phyloP scores from a whole-genome alignment of 1,284 basidiomycete species.

The Thelephora terrestris region DNA sequence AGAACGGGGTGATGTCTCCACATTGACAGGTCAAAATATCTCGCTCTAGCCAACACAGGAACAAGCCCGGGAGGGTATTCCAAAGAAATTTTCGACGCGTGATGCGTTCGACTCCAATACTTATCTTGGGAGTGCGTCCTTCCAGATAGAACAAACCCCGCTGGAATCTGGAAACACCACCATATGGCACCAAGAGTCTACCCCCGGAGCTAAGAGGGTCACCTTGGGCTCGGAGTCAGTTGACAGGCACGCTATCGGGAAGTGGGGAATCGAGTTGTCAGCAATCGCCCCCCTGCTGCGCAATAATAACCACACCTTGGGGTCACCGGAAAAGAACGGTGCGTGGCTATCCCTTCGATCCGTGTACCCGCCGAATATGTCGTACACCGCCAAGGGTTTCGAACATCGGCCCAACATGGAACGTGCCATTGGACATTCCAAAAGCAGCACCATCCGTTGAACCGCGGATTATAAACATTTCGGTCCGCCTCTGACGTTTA shows the following conservation, averaged over 20 bases:
- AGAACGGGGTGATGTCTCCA: not conserved
- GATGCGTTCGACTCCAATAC: slow-evolving; percentile 24
- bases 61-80: slow-evolving; percentile 28
- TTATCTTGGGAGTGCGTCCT: slow-evolving; percentile 21
- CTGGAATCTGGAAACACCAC: slow-evolving; percentile 8
- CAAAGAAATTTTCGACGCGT: slow-evolving; percentile 38
- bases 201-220: slow-evolving; percentile 26
- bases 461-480: slow-evolving; percentile 27
- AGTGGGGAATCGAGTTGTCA: slow-evolving; percentile 3
- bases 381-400: slow-evolving; percentile 39
- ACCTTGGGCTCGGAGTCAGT: slow-evolving; percentile 31
- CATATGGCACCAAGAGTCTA: slow-evolving; percentile 31
- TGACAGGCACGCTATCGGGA: slow-evolving; percentile 27
- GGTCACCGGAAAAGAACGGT: not conserved
- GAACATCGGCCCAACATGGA: slow-evolving; percentile 28
- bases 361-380: slow-evolving; percentile 27
- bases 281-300: not conserved
- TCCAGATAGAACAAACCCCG: slow-evolving; percentile 11
- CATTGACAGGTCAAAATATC: slow-evolving; percentile 1
- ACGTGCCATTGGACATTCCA: slow-evolving; percentile 25
- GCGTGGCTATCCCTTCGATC: not conserved
- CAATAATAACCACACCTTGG: not conserved
- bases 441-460: slow-evolving; percentile 2
- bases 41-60: slow-evolving; percentile 22
- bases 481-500: slow-evolving; percentile 30